These are phyloP conservation scores for Rhodofomes roseus DNA, from an alignment of 1,284 basidiomycete species.

Conservation along the genomic window DNA sequence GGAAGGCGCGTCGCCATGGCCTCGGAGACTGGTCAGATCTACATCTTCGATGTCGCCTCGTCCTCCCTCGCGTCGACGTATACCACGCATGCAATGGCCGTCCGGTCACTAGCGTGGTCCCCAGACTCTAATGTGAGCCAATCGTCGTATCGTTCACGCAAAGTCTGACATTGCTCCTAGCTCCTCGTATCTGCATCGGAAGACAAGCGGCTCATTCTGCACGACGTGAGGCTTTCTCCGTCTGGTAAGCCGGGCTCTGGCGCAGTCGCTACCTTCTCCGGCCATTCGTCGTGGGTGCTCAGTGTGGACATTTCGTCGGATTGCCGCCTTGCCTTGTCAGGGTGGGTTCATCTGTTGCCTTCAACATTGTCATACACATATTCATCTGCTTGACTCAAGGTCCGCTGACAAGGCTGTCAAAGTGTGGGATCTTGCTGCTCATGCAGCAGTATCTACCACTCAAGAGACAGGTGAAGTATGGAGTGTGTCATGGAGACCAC, in stretches of 20 bases:
- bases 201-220: conserved; percentile 81
- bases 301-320: conserved; percentile 78
- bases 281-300: conserved; percentile 86
- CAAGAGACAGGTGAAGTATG: conserved; percentile 82
- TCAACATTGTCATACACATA: background rate
- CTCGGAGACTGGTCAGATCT: conserved; percentile 79
- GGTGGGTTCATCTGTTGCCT: conserved; percentile 45
- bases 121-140: conserved; percentile 60
- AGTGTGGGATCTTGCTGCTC: conserved; percentile 82
- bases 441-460: conserved; percentile 73
- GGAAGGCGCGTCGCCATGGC: conserved; percentile 75
- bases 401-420: conserved; percentile 85
- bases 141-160: background rate
- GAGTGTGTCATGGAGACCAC: conserved; percentile 81
- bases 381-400: conserved; percentile 32
- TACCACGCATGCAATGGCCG: conserved; percentile 82
- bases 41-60: conserved; percentile 74
- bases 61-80: conserved; percentile 63
- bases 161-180: conserved; percentile 38
- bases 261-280: conserved; percentile 76
- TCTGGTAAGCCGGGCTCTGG: conserved; percentile 61
- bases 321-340: conserved; percentile 70
- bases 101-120: conserved; percentile 82
- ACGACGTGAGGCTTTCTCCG: conserved; percentile 70
- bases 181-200: conserved; percentile 83